Base-by-base conservation (phyloP, 768 basidiomycete species). In the Termitomyces titanicus region DNA sequence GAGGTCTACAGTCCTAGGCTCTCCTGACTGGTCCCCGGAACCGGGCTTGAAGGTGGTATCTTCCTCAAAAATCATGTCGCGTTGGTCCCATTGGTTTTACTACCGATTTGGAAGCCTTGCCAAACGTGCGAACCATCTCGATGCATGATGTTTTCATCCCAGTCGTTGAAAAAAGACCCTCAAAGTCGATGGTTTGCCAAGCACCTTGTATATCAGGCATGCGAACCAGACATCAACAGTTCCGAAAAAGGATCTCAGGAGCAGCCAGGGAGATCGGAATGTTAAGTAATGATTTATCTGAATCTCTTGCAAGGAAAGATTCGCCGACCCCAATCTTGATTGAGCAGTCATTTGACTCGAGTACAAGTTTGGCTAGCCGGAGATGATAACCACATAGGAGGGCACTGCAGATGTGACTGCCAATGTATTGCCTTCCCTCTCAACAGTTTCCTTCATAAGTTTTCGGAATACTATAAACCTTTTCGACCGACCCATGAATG, bases 291-390 rank as follows among this genome's bases (percentile, higher is more conserved):
- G n/a, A 33, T 29, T 34, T 42, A 38, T 43, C 12, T 3, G 17
- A 9, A n/a, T 57, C 43, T 13, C 42, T 40, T 9, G 44, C n/a
- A 27, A 43, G 49, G 39, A 54, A 54, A 8, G 45, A 47, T 58
- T 54, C 48, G n/a, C 57, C 53, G 27, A 58, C 45, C 10, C 48
- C 42, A 24, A 58, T 58, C 50, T 55, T 51, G 20, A 48, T 55
- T 3, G 35, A 35, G 38, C 49, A 55, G 31, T 37, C 38, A 29
- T 51, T 29, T 6, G 31, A 17, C 22, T 54, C 27, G 37, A 58
- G 31, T n/a, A 54, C 22, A 39, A 51, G 29, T n/a, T 18, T 40
- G 5, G 48, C 53, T 13, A 58, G 22, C 10, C 18, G 53, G 38
- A 46, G 48, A 24, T 44, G 38, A 31, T 58, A 1, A 58, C 53